Percentiles rank a stretch among this genome's conserved stretches.
Evolutionary conservation across 1,284 basidiomycete genomes (phyloP).

Genomic region (Kalmanozyma brasiliensis): DNA sequence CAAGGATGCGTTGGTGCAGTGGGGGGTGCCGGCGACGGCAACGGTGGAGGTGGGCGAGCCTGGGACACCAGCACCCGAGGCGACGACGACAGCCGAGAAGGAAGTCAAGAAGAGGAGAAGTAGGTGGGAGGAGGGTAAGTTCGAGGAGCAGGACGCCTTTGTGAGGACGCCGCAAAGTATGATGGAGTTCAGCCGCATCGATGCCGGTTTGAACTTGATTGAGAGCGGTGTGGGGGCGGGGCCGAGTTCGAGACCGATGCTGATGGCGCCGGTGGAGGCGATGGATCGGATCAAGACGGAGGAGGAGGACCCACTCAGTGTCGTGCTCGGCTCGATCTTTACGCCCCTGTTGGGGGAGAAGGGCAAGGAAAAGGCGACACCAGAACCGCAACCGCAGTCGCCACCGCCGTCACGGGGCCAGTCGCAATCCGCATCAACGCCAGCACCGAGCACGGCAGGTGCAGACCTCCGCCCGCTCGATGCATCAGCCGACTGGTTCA

Average conservation of each 20-base stretch:
- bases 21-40: conserved; percentile 37
- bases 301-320: conserved; percentile 22
- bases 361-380: conserved; percentile 42
- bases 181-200: conserved; percentile 66
- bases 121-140: conserved; percentile 40
- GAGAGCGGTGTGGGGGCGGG: conserved; percentile 19
- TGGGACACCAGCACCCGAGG: background rate
- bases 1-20: conserved; percentile 59
- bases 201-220: conserved; percentile 20
- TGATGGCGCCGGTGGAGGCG: conserved; percentile 20
- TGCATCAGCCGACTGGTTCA: conserved; percentile 53
- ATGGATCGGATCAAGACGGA: conserved; percentile 33
- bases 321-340: conserved; percentile 28
- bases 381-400: conserved; percentile 20
- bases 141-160: conserved; percentile 74
- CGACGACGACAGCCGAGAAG: background rate
- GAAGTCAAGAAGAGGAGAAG: conserved; percentile 12
- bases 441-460: conserved; percentile 3
- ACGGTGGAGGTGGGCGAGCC: background rate
- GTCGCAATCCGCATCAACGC: conserved; percentile 7
- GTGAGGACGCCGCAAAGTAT: conserved; percentile 82
- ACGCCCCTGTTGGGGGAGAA: conserved; percentile 18
- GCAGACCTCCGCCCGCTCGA: conserved; percentile 8
- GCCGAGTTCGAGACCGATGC: conserved; percentile 35
- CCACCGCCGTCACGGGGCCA: background rate